phyloP scores from a whole-genome alignment of 1,284 basidiomycete species.

The Trichosporon coremiiforme region DNA sequence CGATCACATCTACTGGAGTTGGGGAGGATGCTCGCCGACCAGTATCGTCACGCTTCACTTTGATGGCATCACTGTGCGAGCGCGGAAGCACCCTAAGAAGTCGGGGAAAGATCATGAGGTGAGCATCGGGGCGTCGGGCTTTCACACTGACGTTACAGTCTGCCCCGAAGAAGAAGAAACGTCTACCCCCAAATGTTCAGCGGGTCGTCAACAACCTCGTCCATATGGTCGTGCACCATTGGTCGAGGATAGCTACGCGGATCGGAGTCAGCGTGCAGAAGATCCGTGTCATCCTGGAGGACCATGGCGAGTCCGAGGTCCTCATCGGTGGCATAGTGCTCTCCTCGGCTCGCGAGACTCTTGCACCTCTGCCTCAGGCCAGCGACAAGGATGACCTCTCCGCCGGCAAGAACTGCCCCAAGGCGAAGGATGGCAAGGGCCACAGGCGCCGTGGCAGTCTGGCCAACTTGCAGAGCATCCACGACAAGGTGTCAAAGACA shows the following conservation, averaged over 20 bases:
- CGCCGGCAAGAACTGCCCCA: background rate
- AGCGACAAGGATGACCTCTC: constrained; percentile 12
- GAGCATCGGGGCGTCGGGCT: constrained; percentile 7
- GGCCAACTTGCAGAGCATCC: constrained; percentile 8
- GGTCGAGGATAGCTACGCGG: constrained; percentile 41
- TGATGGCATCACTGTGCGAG: constrained; percentile 42
- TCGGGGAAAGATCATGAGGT: constrained; percentile 18
- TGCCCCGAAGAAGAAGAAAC: constrained; percentile 21
- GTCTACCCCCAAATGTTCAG: constrained; percentile 17
- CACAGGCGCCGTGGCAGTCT: background rate
- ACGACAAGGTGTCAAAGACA: constrained; percentile 34
- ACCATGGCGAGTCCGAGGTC: constrained; percentile 43
- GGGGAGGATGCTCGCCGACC: constrained; percentile 37
- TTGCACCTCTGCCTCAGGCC: background rate
- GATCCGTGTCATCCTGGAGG: constrained; percentile 45
- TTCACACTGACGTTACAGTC: background rate
- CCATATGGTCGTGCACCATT: constrained; percentile 46
- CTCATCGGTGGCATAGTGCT: constrained; percentile 31
- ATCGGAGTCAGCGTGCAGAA: constrained; percentile 45
- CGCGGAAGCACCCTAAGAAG: constrained; percentile 26
- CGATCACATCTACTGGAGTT: constrained; percentile 43
- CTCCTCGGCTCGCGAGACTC: background rate
- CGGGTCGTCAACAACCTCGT: constrained; percentile 27
- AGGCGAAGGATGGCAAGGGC: background rate
- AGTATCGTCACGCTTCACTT: constrained; percentile 44